phyloP scores from a whole-genome alignment of 495 filamentous ascomycete genomes.

The Neurospora sp. region DNA sequence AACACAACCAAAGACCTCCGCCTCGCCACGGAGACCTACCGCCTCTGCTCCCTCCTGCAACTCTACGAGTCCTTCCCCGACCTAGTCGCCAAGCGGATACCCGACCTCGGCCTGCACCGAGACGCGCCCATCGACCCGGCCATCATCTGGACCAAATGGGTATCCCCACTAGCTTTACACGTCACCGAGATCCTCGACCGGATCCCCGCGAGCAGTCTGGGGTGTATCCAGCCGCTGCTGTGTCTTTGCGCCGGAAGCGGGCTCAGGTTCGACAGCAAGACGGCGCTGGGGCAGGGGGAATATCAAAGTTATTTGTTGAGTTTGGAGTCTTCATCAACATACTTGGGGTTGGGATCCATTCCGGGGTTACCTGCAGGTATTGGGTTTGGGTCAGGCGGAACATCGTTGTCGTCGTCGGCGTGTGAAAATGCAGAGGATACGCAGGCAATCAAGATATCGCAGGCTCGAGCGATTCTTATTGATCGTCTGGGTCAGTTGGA shows the following conservation, averaged over 20 bases:
- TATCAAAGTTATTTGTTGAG: constrained; percentile 9
- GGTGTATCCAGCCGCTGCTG: constrained; percentile 24
- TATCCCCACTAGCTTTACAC: constrained; percentile 18
- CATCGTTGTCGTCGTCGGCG: background rate
- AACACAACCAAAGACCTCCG: constrained; percentile 3
- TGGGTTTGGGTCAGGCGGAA: background rate
- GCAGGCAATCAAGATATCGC: constrained; percentile 13
- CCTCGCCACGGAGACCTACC: constrained; percentile 21
- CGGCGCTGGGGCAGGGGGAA: constrained; percentile 7
- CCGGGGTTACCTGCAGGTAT: background rate
- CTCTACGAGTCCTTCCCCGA: constrained; percentile 26
- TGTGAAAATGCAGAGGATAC: background rate
- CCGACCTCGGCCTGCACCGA: constrained; percentile 1
- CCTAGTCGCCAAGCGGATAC: constrained; percentile 15
- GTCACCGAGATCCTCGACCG: constrained; percentile 14
- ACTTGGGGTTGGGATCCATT: background rate
- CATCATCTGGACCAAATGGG: constrained; percentile 16
- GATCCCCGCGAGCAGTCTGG: constrained; percentile 12
- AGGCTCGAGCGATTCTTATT: constrained; percentile 20
- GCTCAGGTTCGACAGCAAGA: constrained; percentile 18
- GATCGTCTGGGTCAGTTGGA: constrained; percentile 18
- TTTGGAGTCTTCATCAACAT: background rate
- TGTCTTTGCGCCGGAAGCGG: constrained; percentile 26
- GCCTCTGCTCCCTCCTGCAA: constrained; percentile 21
- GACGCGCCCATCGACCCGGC: constrained; percentile 1